Evolutionary conservation across 1,139 yeast species (phyloP), one percentile per base, ranked within the genome.

Genomic region (Geotrichum fermentans): DNA sequence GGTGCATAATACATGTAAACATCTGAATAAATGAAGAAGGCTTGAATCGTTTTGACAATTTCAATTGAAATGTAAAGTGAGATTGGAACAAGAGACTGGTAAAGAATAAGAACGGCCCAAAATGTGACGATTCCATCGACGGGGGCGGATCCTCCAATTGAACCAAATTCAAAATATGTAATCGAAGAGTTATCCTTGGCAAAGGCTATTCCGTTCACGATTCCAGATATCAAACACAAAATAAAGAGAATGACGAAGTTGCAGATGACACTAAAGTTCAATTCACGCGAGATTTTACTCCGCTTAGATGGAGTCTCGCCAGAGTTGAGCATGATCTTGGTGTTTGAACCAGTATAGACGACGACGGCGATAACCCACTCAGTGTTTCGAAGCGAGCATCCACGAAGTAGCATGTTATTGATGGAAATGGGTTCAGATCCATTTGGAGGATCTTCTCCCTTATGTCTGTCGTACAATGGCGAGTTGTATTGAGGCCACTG

Each of bases 291-390:
- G 49, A 92, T 86, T 64, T 89, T 78, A 4, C 96, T 86, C 43
- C 79, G 75, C 64, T 92, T 92, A 3, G 95, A 82, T 38, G 98
- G 98, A 0, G 97, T 90, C 16, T 79, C 77, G 58, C 98, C 98
- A 1, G 97, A 78, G 66, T 92, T 92, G 60, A 90, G 72, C 92
- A 90, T 88, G 57, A 92, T 89, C 67, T 92, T 92, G 10, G 96
- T 79, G 61, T 92, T 97, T 44, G 75, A 73, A 60, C 98, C 98
- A 8, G 98, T 92, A 67, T 87, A 92, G 11, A 86, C 76, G 22
- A 87, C 97, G 41, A 88, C 70, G 47, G 97, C 97, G 68, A 90
- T 80, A n/a, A 80, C 50, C 52, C 52, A 50, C 17, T 46, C 40
- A 21, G 52, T 49, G 17, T 49, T 49, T 11, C 62, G 52, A 54